phyloP scores from a whole-genome alignment of 2,329 filamentous ascomycete species.

The Pestalotiopsis sp. region DNA sequence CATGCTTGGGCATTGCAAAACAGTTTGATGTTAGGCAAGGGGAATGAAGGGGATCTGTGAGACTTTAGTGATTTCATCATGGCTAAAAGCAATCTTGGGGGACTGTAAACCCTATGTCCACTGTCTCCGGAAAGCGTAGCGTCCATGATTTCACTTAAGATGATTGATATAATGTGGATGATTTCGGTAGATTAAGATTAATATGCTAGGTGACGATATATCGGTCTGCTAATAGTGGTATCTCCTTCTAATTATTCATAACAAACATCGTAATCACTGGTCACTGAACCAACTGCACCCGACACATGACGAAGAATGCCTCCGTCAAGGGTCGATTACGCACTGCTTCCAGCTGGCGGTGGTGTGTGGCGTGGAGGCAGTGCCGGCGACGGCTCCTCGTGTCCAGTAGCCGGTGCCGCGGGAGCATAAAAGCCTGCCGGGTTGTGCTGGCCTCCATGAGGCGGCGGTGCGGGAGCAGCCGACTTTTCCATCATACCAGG shows the following conservation, averaged over 20 bases:
- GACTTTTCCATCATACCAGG: conserved; percentile 3
- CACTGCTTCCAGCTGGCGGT: neutral
- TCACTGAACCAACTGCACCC: neutral
- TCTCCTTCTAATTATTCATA: neutral
- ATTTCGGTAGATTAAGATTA: too few relatives aligned
- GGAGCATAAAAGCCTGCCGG: conserved; percentile 11
- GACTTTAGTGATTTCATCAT: too few relatives aligned
- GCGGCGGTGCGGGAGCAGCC: neutral
- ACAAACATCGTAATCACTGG: neutral
- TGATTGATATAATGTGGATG: too few relatives aligned
- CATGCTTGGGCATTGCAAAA: too few relatives aligned
- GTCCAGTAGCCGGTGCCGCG: neutral
- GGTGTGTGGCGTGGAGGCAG: neutral
- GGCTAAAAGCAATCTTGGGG: too few relatives aligned
- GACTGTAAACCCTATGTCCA: too few relatives aligned
- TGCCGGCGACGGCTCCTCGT: neutral
- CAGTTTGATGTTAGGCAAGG: too few relatives aligned
- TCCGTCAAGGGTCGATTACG: neutral
- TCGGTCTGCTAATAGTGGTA: too few relatives aligned
- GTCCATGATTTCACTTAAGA: too few relatives aligned
- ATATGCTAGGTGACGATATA: too few relatives aligned
- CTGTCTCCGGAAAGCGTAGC: too few relatives aligned
- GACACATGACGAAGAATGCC: neutral
- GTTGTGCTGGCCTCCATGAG: neutral
- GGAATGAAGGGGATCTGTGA: too few relatives aligned